These are phyloP conservation scores for Gossypium arboreum DNA, from an alignment of 345 rosid genomes.

Conservation along the genomic window DNA sequence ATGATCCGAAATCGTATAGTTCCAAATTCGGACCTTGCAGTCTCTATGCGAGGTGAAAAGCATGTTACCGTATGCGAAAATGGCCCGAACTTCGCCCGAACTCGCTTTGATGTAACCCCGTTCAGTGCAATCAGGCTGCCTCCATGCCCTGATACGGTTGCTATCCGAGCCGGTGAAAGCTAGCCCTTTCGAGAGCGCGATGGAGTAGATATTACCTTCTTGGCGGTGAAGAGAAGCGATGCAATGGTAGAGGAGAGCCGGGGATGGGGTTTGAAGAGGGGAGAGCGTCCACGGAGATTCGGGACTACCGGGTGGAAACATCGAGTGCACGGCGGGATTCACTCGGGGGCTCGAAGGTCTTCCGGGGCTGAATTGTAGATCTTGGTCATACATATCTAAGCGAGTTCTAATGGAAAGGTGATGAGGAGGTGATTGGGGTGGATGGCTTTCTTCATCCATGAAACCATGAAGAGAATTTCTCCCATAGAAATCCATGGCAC, in stretches of 20 bases:
- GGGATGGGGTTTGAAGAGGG: conserved; percentile 39
- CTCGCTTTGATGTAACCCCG: conserved; percentile 35
- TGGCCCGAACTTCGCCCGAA: conserved; percentile 35
- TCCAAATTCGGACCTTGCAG: conserved; percentile 39
- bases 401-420: conserved; percentile 16
- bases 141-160: conserved; percentile 44
- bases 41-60: conserved; percentile 52
- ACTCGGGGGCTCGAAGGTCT: conserved; percentile 22
- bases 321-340: conserved; percentile 1
- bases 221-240: conserved; percentile 46
- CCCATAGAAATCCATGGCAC: conserved; percentile 33
- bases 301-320: conserved; percentile 31
- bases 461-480: conserved; percentile 20
- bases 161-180: conserved; percentile 49
- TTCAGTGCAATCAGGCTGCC: conserved; percentile 39
- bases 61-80: conserved; percentile 34
- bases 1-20: conserved; percentile 27
- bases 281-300: conserved; percentile 50
- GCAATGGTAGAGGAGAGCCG: conserved; percentile 47
- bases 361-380: conserved; percentile 35
- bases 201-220: conserved; percentile 44
- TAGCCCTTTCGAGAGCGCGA: conserved; percentile 40
- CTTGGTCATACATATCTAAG: conserved; percentile 30
- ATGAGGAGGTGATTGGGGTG: conserved; percentile 14
- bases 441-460: conserved; percentile 24